phyloP scores from a whole-genome alignment of 148 eudicot genomes.

The Chenopodium album region DNA sequence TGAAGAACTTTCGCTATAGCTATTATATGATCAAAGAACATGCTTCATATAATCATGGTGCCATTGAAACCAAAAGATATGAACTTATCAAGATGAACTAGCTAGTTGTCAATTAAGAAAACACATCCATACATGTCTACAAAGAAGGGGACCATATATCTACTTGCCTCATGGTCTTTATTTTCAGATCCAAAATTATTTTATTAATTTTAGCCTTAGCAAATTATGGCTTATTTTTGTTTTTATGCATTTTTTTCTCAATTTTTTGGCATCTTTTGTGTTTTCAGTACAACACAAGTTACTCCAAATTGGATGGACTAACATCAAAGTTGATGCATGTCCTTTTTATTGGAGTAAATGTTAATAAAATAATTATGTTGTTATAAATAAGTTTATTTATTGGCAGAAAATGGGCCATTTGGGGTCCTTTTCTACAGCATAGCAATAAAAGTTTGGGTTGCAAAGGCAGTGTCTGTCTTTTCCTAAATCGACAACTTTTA shows the following conservation, averaged over 20 bases:
- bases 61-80: neutral
- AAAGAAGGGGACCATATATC: conserved; percentile 10
- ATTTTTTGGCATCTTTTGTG: neutral
- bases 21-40: neutral
- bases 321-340: conserved; percentile 24
- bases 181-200: neutral
- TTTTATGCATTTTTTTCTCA: neutral
- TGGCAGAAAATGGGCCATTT: conserved; percentile 12
- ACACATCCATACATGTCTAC: neutral
- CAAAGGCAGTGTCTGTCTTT: conserved; percentile 42
- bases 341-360: neutral
- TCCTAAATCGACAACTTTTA: conserved; percentile 15
- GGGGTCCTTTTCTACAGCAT: conserved; percentile 1
- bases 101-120: conserved; percentile 3
- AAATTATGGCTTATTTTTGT: neutral
- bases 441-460: conserved; percentile 10
- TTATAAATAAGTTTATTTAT: neutral
- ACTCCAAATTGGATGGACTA: conserved; percentile 13
- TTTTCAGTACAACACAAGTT: neutral
- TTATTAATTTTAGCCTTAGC: neutral
- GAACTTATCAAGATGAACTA: neutral
- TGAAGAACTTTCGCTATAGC: neutral
- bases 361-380: no score
- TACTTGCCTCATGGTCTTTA: conserved; percentile 3
- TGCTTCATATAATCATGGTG: neutral